Base-by-base conservation (phyloP, 768 basidiomycete genomes). In the Tulasnella sp. region DNA sequence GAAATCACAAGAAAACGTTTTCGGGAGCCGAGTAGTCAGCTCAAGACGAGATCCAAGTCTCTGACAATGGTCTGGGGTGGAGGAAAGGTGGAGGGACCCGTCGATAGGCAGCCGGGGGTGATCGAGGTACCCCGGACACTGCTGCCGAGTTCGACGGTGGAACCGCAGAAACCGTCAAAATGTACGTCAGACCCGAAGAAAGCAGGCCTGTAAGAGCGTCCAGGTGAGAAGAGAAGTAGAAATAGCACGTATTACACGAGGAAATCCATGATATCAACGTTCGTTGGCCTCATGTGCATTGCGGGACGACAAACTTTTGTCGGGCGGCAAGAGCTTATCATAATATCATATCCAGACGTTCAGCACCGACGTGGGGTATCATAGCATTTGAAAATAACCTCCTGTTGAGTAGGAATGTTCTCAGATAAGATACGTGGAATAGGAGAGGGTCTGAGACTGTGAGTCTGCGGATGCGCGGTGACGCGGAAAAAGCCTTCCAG, bases 391-490 rank as follows among this genome's bases (percentile, higher is more conserved):
- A 24, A 34, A 68, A 68, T 68, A 27, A 18, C 31, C 62, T 68
- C 16, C 62, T 36, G 31, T 36, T 68, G 31, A 14, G 27, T 34
- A 36, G 31, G 10, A 68, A 36, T 34, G 62, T 27, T 68, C 62
- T 19, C 27, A 68, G 62, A 68, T 68, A 68, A 68, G 62, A 68
- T 68, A 68, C 62, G 31, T 68, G 62, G 62, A 68, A 68, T 68
- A 68, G 62, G 62, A 68, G 62, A 68, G 6, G 62, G 62, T 18
- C 62, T 68, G 62, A 68, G 62, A 36, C 62, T 68, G 62, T 68
- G 62, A 68, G 62, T 68, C 62, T 68, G 62, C 62, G 62, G 62
- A 8, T 31, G 31, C n/a, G 27, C 27, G 62, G 62, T 68, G 62
- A 68, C 62, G 62, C 62, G 31, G 62, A 68, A 68, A 68, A 68